Evolutionary conservation across 805 yeast genomes (phyloP), one percentile per base, ranked within the genome.

Genomic region (Sugiyamaella qingdaonensis): DNA sequence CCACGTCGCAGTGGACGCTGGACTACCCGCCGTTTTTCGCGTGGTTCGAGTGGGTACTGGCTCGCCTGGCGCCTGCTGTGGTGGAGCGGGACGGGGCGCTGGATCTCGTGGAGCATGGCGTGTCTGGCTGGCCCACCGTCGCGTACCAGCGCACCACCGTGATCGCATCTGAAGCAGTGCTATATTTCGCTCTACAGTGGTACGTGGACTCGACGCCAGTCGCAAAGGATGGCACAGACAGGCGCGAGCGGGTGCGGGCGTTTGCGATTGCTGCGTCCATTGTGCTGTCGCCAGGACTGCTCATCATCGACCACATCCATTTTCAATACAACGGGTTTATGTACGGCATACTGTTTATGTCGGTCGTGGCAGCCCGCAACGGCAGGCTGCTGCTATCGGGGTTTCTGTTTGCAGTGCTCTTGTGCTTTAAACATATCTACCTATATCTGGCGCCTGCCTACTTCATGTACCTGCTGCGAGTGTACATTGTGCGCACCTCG

Each of bases 1-100:
- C 88, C 0, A 78, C 81, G 13, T 79, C 81, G 44, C 90, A 86
- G 65, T 94, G 98, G 97, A 94, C 98, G 0, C 72, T 94, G 39
- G 99, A 94, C 68, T 94, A 92, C 70, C 99, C 99, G 10, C 99
- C 99, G 0, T 88, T 90, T 63, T 94, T 94, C 69, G 99, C 99
- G 0, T 91, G 89, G 69, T 92, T 94, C 61, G 99, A 94, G 68
- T 89, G 90, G 87, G 18, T 77, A 2, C 66, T 94, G 46, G 76
- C 95, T 0, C 84, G 76, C 49, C 76, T 87, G 52, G 92, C 86
- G 1, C 96, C 96, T 0, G 48, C 61, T 1, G 29, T 64, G 0
- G 95, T 87, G 1, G 71, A 68, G 4, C 67, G 74, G 2, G 97
- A 91, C 68, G 96, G 96, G 0, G 85, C 95, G 64, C 73, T 91